Evolutionary conservation across 1,139 yeast genomes (phyloP).

Genomic region (Candida buenavistaensis): DNA sequence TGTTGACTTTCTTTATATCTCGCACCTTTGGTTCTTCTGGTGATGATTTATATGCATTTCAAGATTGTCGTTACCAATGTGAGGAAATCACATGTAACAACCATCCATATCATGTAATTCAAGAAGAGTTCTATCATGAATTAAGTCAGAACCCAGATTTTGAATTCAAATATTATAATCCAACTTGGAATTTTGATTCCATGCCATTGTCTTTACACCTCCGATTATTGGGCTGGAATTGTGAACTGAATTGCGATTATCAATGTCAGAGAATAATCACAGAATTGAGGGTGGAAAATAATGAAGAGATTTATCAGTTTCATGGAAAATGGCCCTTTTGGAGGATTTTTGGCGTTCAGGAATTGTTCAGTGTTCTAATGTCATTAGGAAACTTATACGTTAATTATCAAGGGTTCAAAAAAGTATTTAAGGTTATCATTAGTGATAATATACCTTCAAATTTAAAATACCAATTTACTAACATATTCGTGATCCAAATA

Average conservation of each 20-base stretch:
- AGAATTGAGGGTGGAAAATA: constrained; percentile 38
- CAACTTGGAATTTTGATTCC: constrained; percentile 32
- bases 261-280: constrained; percentile 83
- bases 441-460: constrained; percentile 12
- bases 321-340: constrained; percentile 98
- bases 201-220: constrained; percentile 46
- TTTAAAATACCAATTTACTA: constrained; percentile 29
- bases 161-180: constrained; percentile 31
- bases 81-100: constrained; percentile 39
- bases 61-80: constrained; percentile 66
- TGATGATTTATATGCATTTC: constrained; percentile 70
- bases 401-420: constrained; percentile 59
- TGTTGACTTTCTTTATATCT: background rate
- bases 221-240: constrained; percentile 67
- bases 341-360: constrained; percentile 77
- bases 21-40: constrained; percentile 62
- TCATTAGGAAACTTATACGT: constrained; percentile 79
- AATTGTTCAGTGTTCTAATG: constrained; percentile 77
- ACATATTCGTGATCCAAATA: constrained; percentile 41
- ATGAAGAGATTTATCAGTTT: constrained; percentile 68
- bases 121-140: constrained; percentile 22
- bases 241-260: constrained; percentile 85
- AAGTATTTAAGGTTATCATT: constrained; percentile 25
- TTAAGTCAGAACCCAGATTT: constrained; percentile 14
- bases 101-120: constrained; percentile 28